These are phyloP conservation scores for Eucalyptus victrix DNA, from an alignment of 345 rosid species.

Conservation along the genomic window DNA sequence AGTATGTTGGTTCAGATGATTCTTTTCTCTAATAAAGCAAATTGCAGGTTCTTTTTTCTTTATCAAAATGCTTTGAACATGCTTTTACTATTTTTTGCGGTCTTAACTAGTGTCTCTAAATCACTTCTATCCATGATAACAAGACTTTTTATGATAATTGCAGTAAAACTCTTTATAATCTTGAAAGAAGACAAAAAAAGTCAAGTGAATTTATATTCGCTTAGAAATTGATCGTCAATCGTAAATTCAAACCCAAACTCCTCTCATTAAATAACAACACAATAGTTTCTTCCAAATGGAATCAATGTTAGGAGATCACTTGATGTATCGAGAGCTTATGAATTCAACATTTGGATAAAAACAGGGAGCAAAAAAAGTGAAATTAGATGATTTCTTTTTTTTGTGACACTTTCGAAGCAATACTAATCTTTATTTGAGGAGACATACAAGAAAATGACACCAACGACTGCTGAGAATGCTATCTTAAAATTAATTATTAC, in stretches of 20 bases:
- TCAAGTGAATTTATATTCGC: background rate
- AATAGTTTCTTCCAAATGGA: background rate
- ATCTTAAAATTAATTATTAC: too few species aligned
- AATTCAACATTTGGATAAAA: background rate
- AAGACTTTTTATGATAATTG: background rate
- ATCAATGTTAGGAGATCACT: background rate
- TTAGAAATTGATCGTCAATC: background rate
- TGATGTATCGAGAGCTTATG: background rate
- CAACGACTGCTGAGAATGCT: background rate
- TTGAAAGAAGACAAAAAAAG: background rate
- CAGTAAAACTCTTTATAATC: background rate
- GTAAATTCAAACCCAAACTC: background rate
- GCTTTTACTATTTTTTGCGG: background rate
- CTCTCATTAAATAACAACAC: background rate
- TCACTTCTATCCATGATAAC: background rate
- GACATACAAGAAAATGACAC: background rate
- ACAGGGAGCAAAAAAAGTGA: background rate
- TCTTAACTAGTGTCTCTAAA: background rate
- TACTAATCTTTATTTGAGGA: background rate
- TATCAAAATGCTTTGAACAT: background rate
- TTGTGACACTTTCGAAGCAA: background rate
- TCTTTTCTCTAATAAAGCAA: background rate
- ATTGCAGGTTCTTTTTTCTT: background rate
- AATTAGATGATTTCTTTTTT: background rate
- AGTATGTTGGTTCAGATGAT: background rate